Conservation (phyloP, 1,284 basidiomycete species). For the Marasmius tenuissimus region DNA sequence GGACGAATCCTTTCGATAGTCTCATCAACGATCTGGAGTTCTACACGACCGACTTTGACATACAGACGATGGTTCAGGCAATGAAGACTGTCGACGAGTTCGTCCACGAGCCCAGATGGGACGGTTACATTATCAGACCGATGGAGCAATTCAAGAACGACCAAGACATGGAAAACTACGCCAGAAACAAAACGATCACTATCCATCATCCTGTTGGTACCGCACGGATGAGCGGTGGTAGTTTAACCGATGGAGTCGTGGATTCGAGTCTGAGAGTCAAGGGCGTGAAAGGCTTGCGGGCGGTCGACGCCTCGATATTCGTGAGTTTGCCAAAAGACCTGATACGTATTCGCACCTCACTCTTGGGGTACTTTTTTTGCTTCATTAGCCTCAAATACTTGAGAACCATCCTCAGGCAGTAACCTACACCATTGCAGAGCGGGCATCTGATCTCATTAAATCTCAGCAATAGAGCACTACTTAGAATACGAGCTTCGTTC, state of each 20-base stretch:
- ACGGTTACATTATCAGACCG: conserved; percentile 16
- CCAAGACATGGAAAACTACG: conserved; percentile 12
- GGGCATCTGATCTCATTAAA: not conserved
- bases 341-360: not conserved
- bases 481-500: not conserved
- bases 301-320: conserved; percentile 18
- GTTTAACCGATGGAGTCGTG: conserved; percentile 13
- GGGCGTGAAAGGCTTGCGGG: conserved; percentile 17
- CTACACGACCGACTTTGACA: conserved; percentile 18
- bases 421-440: not conserved
- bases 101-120: conserved; percentile 15
- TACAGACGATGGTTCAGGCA: conserved; percentile 13
- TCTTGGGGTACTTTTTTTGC: not conserved
- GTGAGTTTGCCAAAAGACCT: conserved; percentile 5
- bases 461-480: not conserved
- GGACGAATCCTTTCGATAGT: conserved; percentile 24
- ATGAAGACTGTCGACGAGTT: conserved; percentile 14
- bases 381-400: not conserved
- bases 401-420: not conserved
- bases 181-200: conserved; percentile 8
- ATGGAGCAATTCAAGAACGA: conserved; percentile 9
- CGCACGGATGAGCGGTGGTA: conserved; percentile 11
- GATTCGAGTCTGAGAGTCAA: conserved; percentile 19
- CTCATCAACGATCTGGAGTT: conserved; percentile 31
- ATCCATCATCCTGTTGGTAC: conserved; percentile 14